These are phyloP conservation scores for Neopestalotiopsis sp. DNA, from an alignment of 2,329 filamentous ascomycete genomes.

Conservation along the genomic window DNA sequence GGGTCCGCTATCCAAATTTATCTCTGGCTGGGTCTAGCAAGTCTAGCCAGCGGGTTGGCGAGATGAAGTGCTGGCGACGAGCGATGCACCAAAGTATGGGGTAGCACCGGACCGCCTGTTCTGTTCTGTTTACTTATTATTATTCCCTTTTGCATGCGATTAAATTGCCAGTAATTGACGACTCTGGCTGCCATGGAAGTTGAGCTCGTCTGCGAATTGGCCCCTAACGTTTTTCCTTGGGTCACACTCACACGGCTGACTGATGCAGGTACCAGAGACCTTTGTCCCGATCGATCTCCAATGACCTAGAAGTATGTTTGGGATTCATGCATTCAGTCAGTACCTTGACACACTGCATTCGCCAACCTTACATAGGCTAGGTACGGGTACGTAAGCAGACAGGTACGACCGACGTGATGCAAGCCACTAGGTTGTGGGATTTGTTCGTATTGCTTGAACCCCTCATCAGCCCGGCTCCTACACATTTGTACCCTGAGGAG, in stretches of 20 bases:
- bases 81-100: conserved; percentile 5
- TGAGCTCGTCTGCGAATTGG: neutral
- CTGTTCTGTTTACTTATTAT: neutral
- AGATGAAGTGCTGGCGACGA: conserved; percentile 1
- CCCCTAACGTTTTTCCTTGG: neutral
- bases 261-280: neutral
- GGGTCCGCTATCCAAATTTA: conserved; percentile 10
- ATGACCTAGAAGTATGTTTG: neutral
- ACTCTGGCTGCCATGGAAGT: no score
- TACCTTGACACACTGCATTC: neutral
- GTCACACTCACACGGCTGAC: neutral
- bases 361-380: neutral
- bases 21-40: neutral
- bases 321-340: neutral
- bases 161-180: neutral
- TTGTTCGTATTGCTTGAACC: neutral
- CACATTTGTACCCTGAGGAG: neutral
- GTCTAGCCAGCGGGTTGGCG: conserved; percentile 8
- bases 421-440: neutral
- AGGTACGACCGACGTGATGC: neutral
- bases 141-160: neutral
- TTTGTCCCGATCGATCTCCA: neutral
- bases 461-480: neutral
- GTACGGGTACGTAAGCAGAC: neutral
- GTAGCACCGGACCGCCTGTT: neutral